Percentiles rank a stretch among this genome's conserved stretches.
These are phyloP conservation scores for Cladosporium sp. DNA, from an alignment of 2,329 filamentous ascomycete species.

Conservation along the genomic window DNA sequence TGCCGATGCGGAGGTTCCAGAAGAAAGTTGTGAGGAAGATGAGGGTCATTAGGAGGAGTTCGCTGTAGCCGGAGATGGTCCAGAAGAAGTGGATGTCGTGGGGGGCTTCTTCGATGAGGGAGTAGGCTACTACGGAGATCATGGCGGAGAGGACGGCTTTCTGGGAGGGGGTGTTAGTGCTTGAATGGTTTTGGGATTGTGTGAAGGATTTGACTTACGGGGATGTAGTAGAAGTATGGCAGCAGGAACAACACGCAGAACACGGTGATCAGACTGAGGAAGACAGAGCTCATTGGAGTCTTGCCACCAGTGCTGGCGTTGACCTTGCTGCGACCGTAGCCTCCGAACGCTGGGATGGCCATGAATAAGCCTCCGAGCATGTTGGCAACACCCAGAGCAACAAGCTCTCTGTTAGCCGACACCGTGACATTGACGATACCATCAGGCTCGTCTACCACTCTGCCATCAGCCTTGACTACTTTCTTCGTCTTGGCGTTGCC, in stretches of 20 bases:
- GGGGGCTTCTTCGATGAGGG: constrained; percentile 91
- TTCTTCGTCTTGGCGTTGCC: constrained; percentile 53
- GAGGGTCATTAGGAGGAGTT: constrained; percentile 81
- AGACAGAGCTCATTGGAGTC: constrained; percentile 90
- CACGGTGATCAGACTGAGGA: constrained; percentile 80
- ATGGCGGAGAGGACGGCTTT: constrained; percentile 93
- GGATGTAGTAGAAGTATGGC: constrained; percentile 92
- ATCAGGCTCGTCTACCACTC: constrained; percentile 38
- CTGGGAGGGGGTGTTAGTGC: constrained; percentile 44
- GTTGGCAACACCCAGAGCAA: constrained; percentile 88
- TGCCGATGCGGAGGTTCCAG: constrained; percentile 90
- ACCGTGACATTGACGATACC: constrained; percentile 77
- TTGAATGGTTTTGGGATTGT: neutral
- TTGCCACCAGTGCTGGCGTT: constrained; percentile 89
- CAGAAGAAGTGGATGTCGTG: constrained; percentile 90
- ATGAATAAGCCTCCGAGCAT: constrained; percentile 90
- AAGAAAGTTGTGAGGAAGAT: constrained; percentile 93
- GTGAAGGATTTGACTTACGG: constrained; percentile 60
- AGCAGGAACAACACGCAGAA: constrained; percentile 79
- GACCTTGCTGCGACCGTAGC: constrained; percentile 93
- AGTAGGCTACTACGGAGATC: constrained; percentile 94
- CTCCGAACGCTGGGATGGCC: constrained; percentile 90
- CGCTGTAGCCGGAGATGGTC: constrained; percentile 80
- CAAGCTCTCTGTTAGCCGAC: constrained; percentile 89
- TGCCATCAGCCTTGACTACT: constrained; percentile 32